Base-by-base conservation (phyloP, 331 rosid species). In the Arachis monticola region DNA sequence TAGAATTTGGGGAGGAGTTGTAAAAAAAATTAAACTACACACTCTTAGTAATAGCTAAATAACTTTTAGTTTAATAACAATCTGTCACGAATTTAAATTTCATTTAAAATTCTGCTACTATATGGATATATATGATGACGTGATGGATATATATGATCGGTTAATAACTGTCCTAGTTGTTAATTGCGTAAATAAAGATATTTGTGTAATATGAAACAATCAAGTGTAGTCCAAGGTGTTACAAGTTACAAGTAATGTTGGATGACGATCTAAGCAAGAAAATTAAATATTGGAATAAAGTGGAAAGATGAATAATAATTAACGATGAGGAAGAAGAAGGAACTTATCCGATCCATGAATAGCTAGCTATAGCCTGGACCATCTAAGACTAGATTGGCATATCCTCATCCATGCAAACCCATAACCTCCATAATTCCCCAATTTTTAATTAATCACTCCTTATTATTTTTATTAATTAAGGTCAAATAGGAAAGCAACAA, bases 361-460 rank as follows among this genome's bases (percentile, higher is more conserved):
- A 6, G 5, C 10, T 65, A 27, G 63, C 41, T 27, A 27, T 27
- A 27, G 38, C 22, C 13, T 45, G 81, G 66, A 77, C 66, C 77
- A 69, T 70, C 22, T 27, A 30, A 27, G 30, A 27, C 30, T 27
- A 22, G 53, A 51, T 2, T 62, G 40, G 64, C n/a, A 22, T 48
- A 6, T 63, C 22, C 31, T 8, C 14, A 17, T 50, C 5, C 8
- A 52, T 74, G 13, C 52, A 78, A 62, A 60, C 60, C 71, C 67
- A 78, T 63, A 13, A 52, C 42, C 13, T 70, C 11, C 35, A 62
- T 30, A 61, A 62, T 70, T 72, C 44, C 67, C 52, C 47, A 61
- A 44, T 62, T 41, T 69, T 7, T 46, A 61, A 47, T 4, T 41
- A 13, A 10, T 5, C 30, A 27, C 30, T 27, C n/a, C 2, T 38